phyloP scores from a whole-genome alignment of 768 basidiomycete genomes.

The Kwoniella sp. region DNA sequence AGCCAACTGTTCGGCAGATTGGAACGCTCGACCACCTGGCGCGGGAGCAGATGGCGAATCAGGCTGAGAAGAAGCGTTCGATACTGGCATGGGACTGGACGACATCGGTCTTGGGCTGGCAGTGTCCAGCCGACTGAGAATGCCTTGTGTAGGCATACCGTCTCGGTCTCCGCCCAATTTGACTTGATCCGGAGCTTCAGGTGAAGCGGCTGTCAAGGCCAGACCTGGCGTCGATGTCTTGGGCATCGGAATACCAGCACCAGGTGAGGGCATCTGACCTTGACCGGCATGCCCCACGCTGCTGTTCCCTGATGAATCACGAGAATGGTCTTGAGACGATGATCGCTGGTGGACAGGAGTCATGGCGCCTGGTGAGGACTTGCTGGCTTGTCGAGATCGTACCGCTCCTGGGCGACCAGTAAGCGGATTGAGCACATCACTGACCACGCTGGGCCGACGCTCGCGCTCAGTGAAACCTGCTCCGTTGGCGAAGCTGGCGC shows the following conservation, averaged over 20 bases:
- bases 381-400: conserved; percentile 29
- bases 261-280: conserved; percentile 16
- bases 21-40: conserved; percentile 21
- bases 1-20: conserved; percentile 58
- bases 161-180: conserved; percentile 17
- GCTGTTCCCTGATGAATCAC: background rate
- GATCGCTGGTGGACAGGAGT: background rate
- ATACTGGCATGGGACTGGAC: conserved; percentile 38
- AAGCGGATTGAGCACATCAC: conserved; percentile 49
- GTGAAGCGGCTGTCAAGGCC: conserved; percentile 28
- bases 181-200: conserved; percentile 25
- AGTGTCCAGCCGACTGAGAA: conserved; percentile 8
- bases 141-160: conserved; percentile 8
- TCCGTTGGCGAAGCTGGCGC: conserved; percentile 10
- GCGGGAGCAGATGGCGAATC: conserved; percentile 2
- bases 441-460: conserved; percentile 32
- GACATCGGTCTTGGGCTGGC: conserved; percentile 10
- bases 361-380: conserved; percentile 8
- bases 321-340: background rate
- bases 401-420: conserved; percentile 43
- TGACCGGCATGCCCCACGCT: background rate
- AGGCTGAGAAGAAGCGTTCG: conserved; percentile 37
- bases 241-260: conserved; percentile 30
- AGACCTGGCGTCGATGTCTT: conserved; percentile 32
- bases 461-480: conserved; percentile 3